A percentile compares a stretch with the other conserved stretches of the same genome.
phyloP scores from a whole-genome alignment of 225 moss, liverwort and hornwort genomes.

The Takakia lepidozioides region DNA sequence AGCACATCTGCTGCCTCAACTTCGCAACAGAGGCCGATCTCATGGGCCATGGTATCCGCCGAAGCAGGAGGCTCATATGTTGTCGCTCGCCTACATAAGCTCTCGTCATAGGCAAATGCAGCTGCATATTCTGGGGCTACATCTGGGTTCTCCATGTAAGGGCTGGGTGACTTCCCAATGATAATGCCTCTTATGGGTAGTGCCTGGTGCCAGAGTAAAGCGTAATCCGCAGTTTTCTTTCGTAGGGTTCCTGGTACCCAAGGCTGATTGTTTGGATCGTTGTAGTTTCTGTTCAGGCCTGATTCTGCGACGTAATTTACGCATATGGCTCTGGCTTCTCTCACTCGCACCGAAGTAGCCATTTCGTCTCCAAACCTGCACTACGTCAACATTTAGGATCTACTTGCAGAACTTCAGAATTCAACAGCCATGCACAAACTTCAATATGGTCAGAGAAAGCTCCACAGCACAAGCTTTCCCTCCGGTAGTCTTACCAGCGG shows the following conservation, averaged over 20 bases:
- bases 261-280: neutral
- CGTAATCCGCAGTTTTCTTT: constrained; percentile 1
- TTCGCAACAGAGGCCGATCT: neutral
- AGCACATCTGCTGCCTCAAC: neutral
- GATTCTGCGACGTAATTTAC: neutral
- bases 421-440: too few species aligned
- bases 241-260: neutral
- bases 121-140: neutral
- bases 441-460: too few species aligned
- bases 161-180: neutral
- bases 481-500: too few species aligned
- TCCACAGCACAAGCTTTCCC: too few species aligned
- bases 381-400: too few species aligned
- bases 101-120: constrained; percentile 1
- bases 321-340: too few species aligned
- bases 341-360: too few species aligned
- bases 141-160: neutral
- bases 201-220: neutral
- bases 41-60: constrained; percentile 1
- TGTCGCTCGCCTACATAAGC: neutral
- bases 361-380: too few species aligned
- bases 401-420: too few species aligned
- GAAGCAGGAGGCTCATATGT: neutral
- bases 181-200: neutral
- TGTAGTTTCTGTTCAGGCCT: too few species aligned